Conservation (phyloP, 768 basidiomycete genomes). For the Cystoderma amianthinum region DNA sequence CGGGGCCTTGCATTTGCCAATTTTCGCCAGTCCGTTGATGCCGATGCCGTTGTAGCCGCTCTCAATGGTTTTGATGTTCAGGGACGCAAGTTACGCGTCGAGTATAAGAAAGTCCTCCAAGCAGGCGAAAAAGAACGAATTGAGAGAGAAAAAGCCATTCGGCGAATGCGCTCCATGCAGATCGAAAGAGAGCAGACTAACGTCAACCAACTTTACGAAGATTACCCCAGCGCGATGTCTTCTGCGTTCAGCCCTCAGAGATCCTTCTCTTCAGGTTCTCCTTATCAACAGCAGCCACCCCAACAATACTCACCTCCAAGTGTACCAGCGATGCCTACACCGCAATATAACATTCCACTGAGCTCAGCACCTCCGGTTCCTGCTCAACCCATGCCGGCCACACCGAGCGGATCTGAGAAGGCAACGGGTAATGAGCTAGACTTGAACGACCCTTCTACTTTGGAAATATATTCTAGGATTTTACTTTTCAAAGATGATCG, state of each 20-base stretch:
- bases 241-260: constrained; percentile 65
- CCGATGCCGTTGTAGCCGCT: constrained; percentile 92
- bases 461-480: constrained; percentile 96
- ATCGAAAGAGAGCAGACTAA: constrained; percentile 74
- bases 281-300: constrained; percentile 47
- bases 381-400: constrained; percentile 47
- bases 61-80: constrained; percentile 95
- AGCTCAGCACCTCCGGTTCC: constrained; percentile 45
- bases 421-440: constrained; percentile 71
- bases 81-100: constrained; percentile 94
- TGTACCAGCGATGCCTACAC: constrained; percentile 34
- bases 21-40: constrained; percentile 86
- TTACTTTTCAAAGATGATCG: constrained; percentile 96
- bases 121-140: constrained; percentile 99
- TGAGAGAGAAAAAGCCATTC: constrained; percentile 96
- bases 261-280: constrained; percentile 59
- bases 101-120: constrained; percentile 99
- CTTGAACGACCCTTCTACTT: constrained; percentile 89
- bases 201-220: constrained; percentile 56
- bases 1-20: constrained; percentile 98
- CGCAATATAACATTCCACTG: constrained; percentile 35
- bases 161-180: constrained; percentile 97
- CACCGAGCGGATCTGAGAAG: constrained; percentile 64
- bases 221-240: constrained; percentile 59
- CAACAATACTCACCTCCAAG: constrained; percentile 63